phyloP scores from a whole-genome alignment of 495 filamentous ascomycete species.

The Penicillium daleae region DNA sequence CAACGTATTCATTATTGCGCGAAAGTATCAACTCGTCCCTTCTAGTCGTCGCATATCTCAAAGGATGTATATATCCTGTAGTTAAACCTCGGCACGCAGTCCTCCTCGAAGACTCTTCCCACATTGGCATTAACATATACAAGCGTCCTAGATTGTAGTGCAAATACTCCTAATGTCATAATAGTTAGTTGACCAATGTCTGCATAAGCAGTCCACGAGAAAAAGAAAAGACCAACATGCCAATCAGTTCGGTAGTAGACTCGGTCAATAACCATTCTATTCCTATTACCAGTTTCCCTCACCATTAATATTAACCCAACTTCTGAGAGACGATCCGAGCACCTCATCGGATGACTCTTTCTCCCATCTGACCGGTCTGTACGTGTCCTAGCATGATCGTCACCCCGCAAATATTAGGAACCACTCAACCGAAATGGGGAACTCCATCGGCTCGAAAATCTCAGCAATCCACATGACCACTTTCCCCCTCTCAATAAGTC shows the following conservation, averaged over 20 bases:
- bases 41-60: no score
- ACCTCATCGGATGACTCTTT: neutral
- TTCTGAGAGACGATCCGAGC: neutral
- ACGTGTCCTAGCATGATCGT: neutral
- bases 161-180: neutral
- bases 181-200: no score
- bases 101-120: neutral
- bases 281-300: neutral
- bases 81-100: no score
- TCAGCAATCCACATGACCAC: conserved; percentile 7
- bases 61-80: no score
- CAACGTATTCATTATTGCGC: no score
- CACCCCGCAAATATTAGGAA: conserved; percentile 4
- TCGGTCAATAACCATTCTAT: neutral
- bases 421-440: neutral
- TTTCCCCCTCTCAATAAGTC: conserved; percentile 3
- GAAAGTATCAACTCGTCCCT: no score
- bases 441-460: neutral
- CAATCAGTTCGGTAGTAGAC: no score
- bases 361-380: neutral
- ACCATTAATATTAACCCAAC: neutral
- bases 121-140: neutral
- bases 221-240: neutral
- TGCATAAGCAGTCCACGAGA: neutral
- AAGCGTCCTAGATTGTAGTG: neutral